Percentiles rank a stretch among this genome's conserved stretches.
Conservation (phyloP, 148 eudicot genomes). For the Suaeda aralocaspica region DNA sequence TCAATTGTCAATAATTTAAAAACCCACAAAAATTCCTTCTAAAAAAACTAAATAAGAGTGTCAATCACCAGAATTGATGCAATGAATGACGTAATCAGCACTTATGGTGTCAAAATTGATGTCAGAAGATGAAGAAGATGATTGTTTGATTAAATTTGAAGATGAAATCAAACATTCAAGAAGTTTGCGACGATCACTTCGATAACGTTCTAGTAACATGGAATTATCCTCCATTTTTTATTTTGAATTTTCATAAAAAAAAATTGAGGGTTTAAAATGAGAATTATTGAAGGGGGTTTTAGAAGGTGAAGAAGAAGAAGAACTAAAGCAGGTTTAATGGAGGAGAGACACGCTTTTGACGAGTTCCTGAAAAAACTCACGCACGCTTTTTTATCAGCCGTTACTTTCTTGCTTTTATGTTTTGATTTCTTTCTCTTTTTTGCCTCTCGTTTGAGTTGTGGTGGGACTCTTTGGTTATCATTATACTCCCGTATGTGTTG, state of each 20-base stretch:
- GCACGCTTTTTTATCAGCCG: too few species aligned
- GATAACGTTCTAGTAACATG: constrained; percentile 40
- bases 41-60: background rate
- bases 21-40: background rate
- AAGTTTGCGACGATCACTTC: constrained; percentile 67
- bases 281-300: background rate
- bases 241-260: background rate
- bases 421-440: constrained; percentile 3
- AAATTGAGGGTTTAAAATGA: background rate
- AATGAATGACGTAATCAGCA: constrained; percentile 58
- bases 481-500: too few species aligned
- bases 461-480: too few species aligned
- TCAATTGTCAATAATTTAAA: background rate
- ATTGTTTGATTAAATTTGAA: constrained; percentile 46
- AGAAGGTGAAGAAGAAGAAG: background rate
- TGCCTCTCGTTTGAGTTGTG: background rate
- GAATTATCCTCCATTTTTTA: constrained; percentile 15
- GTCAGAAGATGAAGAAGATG: constrained; percentile 37
- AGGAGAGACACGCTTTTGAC: too few species aligned
- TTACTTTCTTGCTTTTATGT: background rate
- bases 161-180: constrained; percentile 60
- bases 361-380: too few species aligned
- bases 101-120: constrained; percentile 56
- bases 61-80: constrained; percentile 59
- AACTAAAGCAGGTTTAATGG: background rate